Evolutionary conservation across 345 rosid species (phyloP), one percentile per base, ranked within the genome.

Genomic region (Aquilaria yunnanensis): DNA sequence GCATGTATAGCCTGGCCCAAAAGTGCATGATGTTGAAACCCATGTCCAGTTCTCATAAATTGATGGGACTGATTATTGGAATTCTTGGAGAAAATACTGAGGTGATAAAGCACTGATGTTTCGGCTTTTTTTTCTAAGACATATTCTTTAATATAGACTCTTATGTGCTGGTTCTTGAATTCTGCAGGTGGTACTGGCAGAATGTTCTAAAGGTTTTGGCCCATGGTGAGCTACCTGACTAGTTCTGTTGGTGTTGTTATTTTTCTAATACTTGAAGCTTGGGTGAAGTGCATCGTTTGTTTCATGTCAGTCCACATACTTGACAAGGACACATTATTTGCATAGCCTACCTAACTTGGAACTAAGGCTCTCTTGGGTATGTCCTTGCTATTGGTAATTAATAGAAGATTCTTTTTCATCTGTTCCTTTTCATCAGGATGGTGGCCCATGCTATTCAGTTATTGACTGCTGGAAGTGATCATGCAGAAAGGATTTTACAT

Each of bases 121-220:
- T 10, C 49, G 59, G 62, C 56, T 68, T 61, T 34, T 14, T 12
- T 47, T 56, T 16, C 11, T 13, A 16, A 31, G 59, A 10, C 16
- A 51, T 56, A 47, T 16, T 60, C 30, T 45, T 23, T 58, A 51
- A n/a, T 48, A 45, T 47, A 3, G 9, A 9, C 59, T 41, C 9
- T 41, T 47, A 29, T 33, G 29, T 2, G 59, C 58, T 51, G 56
- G 51, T 14, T 70, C 59, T 63, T 32, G 47, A 57, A 75, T 52
- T 72, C 45, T 77, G 68, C 85, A 94, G 99, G 95, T 85, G 68
- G 89, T 94, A 55, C 70, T 94, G 66, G 96, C 97, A 60, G 99
- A 83, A 70, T 94, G 97, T 78, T 85, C 92, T 49, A 88, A 80
- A 77, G 96, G 84, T 51, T 94, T 88, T 80, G 96, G 97, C 67